Evolutionary conservation across 805 yeast genomes (phyloP).

Genomic region (Priceomyces melissophilus): DNA sequence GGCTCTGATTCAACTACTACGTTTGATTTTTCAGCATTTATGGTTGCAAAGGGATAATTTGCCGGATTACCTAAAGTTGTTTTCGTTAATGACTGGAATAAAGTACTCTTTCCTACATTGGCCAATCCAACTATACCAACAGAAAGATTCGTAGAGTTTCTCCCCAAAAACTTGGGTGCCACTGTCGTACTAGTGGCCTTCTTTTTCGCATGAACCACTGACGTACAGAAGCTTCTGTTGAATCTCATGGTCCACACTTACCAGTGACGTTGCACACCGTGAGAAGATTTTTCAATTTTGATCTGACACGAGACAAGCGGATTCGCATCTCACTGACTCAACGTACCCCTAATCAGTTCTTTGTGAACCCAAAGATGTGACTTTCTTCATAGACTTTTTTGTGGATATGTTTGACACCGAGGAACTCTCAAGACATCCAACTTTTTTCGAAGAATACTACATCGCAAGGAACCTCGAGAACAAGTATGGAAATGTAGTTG

Average conservation of each 20-base stretch:
- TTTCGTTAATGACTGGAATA: constrained; percentile 54
- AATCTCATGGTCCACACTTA: no score
- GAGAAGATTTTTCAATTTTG: no score
- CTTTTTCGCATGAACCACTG: constrained; percentile 4
- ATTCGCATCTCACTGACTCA: no score
- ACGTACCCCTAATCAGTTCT: no score
- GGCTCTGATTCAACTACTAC: constrained; percentile 50
- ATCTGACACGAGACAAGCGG: no score
- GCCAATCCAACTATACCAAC: constrained; percentile 58
- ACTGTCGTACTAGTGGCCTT: background rate
- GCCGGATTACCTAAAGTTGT: constrained; percentile 56
- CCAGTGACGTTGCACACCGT: no score
- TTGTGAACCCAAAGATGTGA: no score
- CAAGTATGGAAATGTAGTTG: constrained; percentile 21
- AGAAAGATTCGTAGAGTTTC: constrained; percentile 35
- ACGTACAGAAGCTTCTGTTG: no score
- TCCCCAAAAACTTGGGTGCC: constrained; percentile 20
- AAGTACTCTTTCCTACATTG: constrained; percentile 51
- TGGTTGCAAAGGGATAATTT: constrained; percentile 69
- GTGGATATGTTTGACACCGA: no score
- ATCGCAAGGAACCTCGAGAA: constrained; percentile 17
- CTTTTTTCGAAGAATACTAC: constrained; percentile 20
- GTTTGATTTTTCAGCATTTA: constrained; percentile 66
- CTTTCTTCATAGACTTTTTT: no score
- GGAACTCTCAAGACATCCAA: constrained; percentile 9